Evolutionary conservation across 805 yeast genomes (phyloP), one percentile per base, ranked within the genome.

Genomic region (Kockiozyma suomiensis): DNA sequence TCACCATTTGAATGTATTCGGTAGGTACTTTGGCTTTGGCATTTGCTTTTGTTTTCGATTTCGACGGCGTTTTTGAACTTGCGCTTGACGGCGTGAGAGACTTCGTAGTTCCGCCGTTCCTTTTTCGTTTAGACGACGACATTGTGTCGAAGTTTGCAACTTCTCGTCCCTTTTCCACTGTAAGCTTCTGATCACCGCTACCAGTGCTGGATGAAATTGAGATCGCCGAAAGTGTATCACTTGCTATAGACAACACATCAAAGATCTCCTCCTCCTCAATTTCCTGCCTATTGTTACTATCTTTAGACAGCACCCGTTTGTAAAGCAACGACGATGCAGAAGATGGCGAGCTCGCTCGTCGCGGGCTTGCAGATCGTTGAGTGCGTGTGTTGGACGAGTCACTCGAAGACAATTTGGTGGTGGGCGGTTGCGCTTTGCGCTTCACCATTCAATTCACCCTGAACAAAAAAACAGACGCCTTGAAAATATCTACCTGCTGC

Each of bases 1-100:
- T 45, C 26, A 62, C 61, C 66, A 62, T 62, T 30, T 62, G 65
- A 10, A 60, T 35, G 25, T 62, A 62, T 21, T 46, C 45, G 10
- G 32, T 8, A 10, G 66, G 54, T n/a, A 62, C 66, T 26, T 47
- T 53, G 4, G 25, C 17, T 25, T 26, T 25, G 7, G 17, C 12
- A n/a, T n/a, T n/a, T n/a, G n/a, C n/a, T n/a, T n/a, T n/a, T 40
- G 35, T 23, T 37, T 38, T n/a, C 33, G 26, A 12, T 37, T 33
- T 25, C 15, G 41, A 6, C 35, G 15, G 19, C 45, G 23, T n/a
- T 21, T 23, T 10, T 17, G 40, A 17, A 1, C 42, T 35, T 40
- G 23, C 1, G 6, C 35, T 42, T 23, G 33, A 32, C 21, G 21
- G 19, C 12, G 43, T 19, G 21, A 13, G 48, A 28, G 37, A 13